phyloP scores from a whole-genome alignment of 2,329 filamentous ascomycete genomes.

The Ophiosphaerella narmari region DNA sequence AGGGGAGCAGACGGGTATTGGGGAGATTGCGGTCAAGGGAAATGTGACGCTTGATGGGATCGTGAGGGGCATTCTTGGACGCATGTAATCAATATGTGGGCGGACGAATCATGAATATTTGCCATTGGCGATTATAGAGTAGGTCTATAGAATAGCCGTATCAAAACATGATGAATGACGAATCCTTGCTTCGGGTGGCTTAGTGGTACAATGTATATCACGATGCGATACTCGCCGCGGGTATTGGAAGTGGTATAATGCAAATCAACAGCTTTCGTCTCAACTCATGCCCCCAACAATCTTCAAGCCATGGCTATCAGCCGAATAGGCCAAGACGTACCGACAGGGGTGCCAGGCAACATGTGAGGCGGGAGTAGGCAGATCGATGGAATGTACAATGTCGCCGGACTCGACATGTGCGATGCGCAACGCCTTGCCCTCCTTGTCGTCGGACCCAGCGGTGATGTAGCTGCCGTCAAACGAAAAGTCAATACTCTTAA shows the following conservation, averaged over 20 bases:
- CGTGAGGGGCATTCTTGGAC: conserved; percentile 52
- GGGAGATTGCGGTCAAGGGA: conserved; percentile 59
- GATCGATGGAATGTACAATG: conserved; percentile 72
- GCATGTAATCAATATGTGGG: conserved; percentile 19
- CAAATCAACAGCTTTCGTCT: neutral
- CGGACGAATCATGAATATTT: too few relatives aligned
- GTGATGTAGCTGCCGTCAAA: conserved; percentile 78
- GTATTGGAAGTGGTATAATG: conserved; percentile 11
- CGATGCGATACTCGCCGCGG: too few relatives aligned
- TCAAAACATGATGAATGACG: too few relatives aligned
- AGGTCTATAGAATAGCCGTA: too few relatives aligned
- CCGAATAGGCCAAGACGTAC: conserved; percentile 74
- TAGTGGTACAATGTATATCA: too few relatives aligned
- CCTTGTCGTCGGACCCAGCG: conserved; percentile 75
- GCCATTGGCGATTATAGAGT: too few relatives aligned
- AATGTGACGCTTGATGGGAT: conserved; percentile 61
- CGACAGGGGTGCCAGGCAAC: conserved; percentile 77
- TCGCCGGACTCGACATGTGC: conserved; percentile 76
- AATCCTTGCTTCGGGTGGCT: too few relatives aligned
- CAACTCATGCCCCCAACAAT: conserved; percentile 61
- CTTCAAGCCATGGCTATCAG: conserved; percentile 66
- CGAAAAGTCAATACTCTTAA: conserved; percentile 74
- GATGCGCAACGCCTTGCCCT: conserved; percentile 71
- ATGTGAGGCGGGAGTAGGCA: conserved; percentile 65
- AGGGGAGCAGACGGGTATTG: conserved; percentile 57